Evolutionary conservation across 2,329 filamentous ascomycete species (phyloP).

Genomic region (Taxawa tesnikishii): DNA sequence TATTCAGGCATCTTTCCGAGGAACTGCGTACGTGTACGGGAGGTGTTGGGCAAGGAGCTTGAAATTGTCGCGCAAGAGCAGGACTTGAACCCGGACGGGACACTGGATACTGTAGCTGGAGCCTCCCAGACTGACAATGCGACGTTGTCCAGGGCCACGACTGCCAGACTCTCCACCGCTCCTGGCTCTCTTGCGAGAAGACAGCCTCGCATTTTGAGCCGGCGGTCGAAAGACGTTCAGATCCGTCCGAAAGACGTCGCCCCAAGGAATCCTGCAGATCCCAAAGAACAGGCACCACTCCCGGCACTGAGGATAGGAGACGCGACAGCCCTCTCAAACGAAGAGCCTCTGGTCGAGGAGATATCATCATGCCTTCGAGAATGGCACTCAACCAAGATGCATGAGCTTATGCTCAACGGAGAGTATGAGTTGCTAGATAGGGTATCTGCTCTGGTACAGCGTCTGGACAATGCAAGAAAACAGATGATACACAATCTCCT

Average conservation of each 20-base stretch:
- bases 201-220: slow-evolving; percentile 2
- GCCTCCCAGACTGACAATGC: background rate
- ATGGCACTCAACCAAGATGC: slow-evolving; percentile 96
- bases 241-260: slow-evolving; percentile 5
- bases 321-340: slow-evolving; percentile 78
- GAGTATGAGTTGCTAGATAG: slow-evolving; percentile 73
- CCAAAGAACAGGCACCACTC: slow-evolving; percentile 79
- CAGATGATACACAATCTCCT: slow-evolving; percentile 92
- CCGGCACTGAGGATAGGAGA: slow-evolving; percentile 97
- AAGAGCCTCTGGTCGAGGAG: slow-evolving; percentile 90
- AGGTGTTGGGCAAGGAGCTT: slow-evolving; percentile 66
- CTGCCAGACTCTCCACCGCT: background rate
- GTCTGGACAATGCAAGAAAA: slow-evolving; percentile 73
- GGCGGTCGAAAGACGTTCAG: slow-evolving; percentile 1
- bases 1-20: slow-evolving; percentile 97
- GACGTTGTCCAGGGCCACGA: background rate
- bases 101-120: background rate
- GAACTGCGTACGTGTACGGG: slow-evolving; percentile 87
- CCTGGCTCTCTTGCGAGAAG: background rate
- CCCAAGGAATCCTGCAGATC: slow-evolving; percentile 51
- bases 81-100: background rate
- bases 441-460: slow-evolving; percentile 66
- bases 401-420: slow-evolving; percentile 73
- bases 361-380: slow-evolving; percentile 93
- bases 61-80: slow-evolving; percentile 7